phyloP scores from a whole-genome alignment of 768 basidiomycete species.

The Pisolithus albus region DNA sequence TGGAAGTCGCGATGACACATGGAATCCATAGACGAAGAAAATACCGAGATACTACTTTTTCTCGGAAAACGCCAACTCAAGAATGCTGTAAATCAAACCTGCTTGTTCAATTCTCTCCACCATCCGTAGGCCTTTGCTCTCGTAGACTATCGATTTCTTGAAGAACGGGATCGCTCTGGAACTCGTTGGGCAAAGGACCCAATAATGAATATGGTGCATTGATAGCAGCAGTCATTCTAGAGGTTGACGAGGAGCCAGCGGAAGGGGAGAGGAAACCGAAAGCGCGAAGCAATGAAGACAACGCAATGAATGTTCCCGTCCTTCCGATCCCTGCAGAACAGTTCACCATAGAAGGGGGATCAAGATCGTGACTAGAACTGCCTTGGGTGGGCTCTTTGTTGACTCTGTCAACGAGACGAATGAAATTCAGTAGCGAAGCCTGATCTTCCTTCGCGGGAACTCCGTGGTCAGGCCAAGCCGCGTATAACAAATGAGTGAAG shows the following conservation, averaged over 20 bases:
- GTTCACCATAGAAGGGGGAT: conserved; percentile 74
- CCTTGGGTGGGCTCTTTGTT: conserved; percentile 42
- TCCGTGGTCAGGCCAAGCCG: conserved; percentile 81
- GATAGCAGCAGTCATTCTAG: conserved; percentile 14
- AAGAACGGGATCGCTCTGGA: conserved; percentile 51
- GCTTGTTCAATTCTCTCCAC: conserved; percentile 68
- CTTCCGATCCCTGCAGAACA: conserved; percentile 88
- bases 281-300: conserved; percentile 70
- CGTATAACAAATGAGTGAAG: conserved; percentile 69
- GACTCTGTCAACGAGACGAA: conserved; percentile 53
- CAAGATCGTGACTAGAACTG: conserved; percentile 34
- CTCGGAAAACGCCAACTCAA: conserved; percentile 26
- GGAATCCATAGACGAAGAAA: too few relatives aligned
- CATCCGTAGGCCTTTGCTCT: conserved; percentile 79
- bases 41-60: conserved; percentile 3
- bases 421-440: conserved; percentile 53
- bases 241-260: conserved; percentile 19
- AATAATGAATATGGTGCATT: conserved; percentile 45
- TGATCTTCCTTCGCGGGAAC: conserved; percentile 61
- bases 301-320: conserved; percentile 79
- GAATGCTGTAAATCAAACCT: conserved; percentile 55
- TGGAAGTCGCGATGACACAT: too few relatives aligned
- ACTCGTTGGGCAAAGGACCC: conserved; percentile 44
- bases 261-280: conserved; percentile 37
- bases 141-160: conserved; percentile 72